These are phyloP conservation scores for Rheum nobile DNA, from an alignment of 148 eudicot genomes.

Conservation along the genomic window DNA sequence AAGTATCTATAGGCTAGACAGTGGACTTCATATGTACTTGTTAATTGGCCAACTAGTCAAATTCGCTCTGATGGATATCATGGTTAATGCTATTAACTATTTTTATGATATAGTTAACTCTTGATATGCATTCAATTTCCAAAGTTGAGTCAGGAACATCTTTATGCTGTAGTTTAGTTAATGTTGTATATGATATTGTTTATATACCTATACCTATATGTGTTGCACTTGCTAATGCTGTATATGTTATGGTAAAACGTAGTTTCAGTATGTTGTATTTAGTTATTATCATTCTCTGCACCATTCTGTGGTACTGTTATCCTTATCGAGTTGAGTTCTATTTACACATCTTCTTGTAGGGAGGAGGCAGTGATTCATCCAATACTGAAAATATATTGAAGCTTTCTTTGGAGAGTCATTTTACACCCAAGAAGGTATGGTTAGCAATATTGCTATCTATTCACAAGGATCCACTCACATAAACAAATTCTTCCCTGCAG, in stretches of 20 bases:
- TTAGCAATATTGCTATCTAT: background rate
- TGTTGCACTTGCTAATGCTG: too few species aligned
- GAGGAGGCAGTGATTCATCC: slow-evolving; percentile 4
- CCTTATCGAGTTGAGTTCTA: background rate
- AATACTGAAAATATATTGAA: slow-evolving; percentile 1
- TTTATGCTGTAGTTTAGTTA: background rate
- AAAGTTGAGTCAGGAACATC: background rate
- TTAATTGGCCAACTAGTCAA: background rate
- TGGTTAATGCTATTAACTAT: background rate
- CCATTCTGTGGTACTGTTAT: background rate
- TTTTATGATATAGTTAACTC: background rate
- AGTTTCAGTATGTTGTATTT: background rate
- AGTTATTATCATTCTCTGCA: background rate
- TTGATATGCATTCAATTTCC: background rate
- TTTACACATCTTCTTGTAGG: background rate
- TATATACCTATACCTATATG: background rate
- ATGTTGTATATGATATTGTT: background rate
- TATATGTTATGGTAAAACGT: background rate
- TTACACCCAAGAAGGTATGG: background rate
- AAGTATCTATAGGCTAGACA: background rate
- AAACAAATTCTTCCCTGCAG: too few species aligned
- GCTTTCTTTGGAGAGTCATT: background rate
- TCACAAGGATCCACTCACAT: background rate
- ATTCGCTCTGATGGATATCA: background rate
- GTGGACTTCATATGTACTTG: background rate